Percentiles rank a stretch among this genome's conserved stretches.
phyloP scores from a whole-genome alignment of 2,329 filamentous ascomycete species.

The Alternaria brassicae region DNA sequence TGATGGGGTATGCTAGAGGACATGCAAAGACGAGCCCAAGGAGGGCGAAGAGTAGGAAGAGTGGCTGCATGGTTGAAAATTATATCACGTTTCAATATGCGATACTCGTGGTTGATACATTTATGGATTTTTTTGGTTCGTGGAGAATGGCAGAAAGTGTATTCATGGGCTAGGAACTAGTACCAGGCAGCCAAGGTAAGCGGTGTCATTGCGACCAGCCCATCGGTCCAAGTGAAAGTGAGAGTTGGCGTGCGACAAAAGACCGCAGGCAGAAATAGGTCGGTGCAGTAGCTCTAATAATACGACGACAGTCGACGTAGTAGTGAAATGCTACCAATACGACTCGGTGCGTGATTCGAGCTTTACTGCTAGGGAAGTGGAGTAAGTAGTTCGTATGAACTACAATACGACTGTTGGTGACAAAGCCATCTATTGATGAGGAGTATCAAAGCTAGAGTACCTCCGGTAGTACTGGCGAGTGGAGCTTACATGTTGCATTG shows the following conservation, averaged over 20 bases:
- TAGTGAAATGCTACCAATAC: background rate
- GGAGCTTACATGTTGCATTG: no score
- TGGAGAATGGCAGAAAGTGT: background rate
- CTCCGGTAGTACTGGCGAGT: no score
- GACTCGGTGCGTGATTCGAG: background rate
- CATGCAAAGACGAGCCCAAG: background rate
- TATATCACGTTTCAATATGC: background rate
- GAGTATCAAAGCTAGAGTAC: no score
- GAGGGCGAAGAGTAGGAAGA: background rate
- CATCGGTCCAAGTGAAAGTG: background rate
- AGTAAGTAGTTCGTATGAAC: no score
- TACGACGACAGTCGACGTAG: background rate
- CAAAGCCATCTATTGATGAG: no score
- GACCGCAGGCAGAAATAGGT: background rate
- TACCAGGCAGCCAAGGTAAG: background rate
- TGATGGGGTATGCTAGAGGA: background rate
- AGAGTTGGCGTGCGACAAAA: fast-evolving
- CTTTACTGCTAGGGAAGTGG: background rate
- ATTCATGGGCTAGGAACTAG: background rate
- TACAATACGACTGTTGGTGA: no score
- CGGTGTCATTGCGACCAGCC: background rate
- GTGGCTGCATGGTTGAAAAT: background rate
- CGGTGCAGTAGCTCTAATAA: background rate
- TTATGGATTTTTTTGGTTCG: background rate
- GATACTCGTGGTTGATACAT: background rate